A percentile compares a stretch with the other conserved stretches of the same genome.
These are phyloP conservation scores for Dimargaris cristalligena DNA, from an alignment of 192 early-diverging fungal genomes.

Conservation along the genomic window DNA sequence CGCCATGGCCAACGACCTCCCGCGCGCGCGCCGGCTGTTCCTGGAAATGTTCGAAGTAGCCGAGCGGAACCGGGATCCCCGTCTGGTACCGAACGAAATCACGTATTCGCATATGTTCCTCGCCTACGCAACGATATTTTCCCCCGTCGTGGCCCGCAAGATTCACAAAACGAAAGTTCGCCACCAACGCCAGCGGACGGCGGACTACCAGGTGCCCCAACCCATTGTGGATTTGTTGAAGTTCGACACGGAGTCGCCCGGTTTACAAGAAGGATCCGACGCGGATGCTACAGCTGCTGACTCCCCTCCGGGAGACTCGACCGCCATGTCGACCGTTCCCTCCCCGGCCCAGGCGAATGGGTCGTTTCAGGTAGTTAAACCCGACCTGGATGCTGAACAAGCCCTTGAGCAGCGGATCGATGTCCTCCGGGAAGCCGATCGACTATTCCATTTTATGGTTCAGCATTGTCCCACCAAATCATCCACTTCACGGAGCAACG, in stretches of 20 bases:
- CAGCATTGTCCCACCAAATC: background rate
- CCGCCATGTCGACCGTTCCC: conserved; percentile 12
- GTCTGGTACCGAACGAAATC: conserved; percentile 34
- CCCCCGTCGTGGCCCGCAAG: conserved; percentile 20
- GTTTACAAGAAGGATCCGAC: conserved; percentile 11
- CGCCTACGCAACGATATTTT: conserved; percentile 37
- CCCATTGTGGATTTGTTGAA: conserved; percentile 17
- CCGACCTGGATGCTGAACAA: background rate
- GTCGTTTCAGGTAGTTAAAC: too few relatives aligned
- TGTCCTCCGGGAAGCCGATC: conserved; percentile 18
- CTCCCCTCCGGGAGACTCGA: background rate
- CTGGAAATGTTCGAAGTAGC: conserved; percentile 35
- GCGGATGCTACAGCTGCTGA: conserved; percentile 1
- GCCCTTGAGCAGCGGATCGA: conserved; percentile 9
- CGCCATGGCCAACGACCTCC: conserved; percentile 54
- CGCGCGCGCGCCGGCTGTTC: conserved; percentile 44
- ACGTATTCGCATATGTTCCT: conserved; percentile 56
- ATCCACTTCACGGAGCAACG: conserved; percentile 15
- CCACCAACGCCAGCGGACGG: background rate
- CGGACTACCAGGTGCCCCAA: conserved; percentile 17
- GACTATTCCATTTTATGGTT: conserved; percentile 18
- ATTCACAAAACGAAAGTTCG: background rate
- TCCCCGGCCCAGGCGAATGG: background rate
- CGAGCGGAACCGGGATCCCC: conserved; percentile 17
- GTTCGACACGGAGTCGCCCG: conserved; percentile 19